Evolutionary conservation across 1,284 basidiomycete genomes (phyloP), one percentile per base, ranked within the genome.

Genomic region (Ustilago sp.): DNA sequence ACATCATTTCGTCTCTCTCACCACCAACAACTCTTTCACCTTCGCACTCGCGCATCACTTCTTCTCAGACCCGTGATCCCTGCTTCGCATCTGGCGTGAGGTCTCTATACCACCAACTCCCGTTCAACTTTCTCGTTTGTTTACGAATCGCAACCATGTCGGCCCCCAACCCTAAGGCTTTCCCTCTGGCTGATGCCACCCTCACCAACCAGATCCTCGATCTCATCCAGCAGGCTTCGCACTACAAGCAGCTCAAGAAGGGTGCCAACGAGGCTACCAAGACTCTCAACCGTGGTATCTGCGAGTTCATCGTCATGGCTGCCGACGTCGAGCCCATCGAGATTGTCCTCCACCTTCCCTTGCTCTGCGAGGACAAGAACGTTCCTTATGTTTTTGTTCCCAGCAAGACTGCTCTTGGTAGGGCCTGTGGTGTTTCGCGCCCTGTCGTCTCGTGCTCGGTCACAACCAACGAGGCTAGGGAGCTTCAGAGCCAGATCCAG

Each of bases 321-420:
- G 97, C 95, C 73, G 88, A 87, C 84, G 79, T 96, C 53, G 95
- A 99, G 88, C 96, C 96, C 59, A 91, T 99, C 84, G 96, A 99
- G 87, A 99, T 99, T 86, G 89, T 99, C 57, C 91, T 99, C 77
- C 97, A 99, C 88, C 91, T 99, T 34, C 97, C 97, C 51, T 89
- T 99, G 62, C 90, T 99, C 50, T 99, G 97, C 87, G 97, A 99
- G 88, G 97, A 99, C 89, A 99, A 99, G 94, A 97, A 97, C 88
- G 95, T 98, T 54, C 93, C 93, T 13, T 98, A 98, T 88, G 90
- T 98, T 84, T 99, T 98, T 87, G 90, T 99, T 51, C 94, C 94
- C 45, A 93, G 92, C 65, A 97, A 97, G 88, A 94, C 94, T 68
- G 95, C 96, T 19, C 90, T 99, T 41, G 97, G 96, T 55, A 91